A percentile compares a stretch with the other conserved stretches of the same genome.
Evolutionary conservation across 495 filamentous ascomycete species (phyloP).

Genomic region (Penicillium manginii): DNA sequence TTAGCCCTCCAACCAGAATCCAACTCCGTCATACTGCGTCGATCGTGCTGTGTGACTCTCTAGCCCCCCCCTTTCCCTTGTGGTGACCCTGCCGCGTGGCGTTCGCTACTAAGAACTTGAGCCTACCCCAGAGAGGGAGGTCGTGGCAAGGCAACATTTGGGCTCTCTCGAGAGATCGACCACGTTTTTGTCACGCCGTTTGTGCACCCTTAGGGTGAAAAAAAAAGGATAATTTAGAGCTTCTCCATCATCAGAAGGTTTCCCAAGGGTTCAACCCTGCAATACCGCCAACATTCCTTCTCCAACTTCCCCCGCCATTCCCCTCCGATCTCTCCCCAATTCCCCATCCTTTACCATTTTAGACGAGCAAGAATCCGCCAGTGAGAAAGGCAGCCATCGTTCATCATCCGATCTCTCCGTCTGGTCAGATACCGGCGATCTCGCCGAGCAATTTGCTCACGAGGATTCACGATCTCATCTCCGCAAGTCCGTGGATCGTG

Average conservation of each 20-base stretch:
- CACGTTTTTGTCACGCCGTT: too few species aligned
- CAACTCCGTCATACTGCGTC: conserved; percentile 35
- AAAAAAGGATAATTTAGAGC: too few species aligned
- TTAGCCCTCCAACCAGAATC: neutral
- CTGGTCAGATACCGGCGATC: conserved; percentile 93
- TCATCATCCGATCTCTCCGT: conserved; percentile 73
- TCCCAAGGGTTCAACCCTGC: neutral
- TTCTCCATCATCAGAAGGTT: too few species aligned
- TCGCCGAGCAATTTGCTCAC: conserved; percentile 84
- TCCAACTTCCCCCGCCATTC: conserved; percentile 57
- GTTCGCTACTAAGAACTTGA: conserved; percentile 1
- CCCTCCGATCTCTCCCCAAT: conserved; percentile 57
- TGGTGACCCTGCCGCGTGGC: conserved; percentile 11
- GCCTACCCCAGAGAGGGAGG: neutral
- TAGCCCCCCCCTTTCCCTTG: neutral
- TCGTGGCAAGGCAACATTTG: conserved; percentile 1
- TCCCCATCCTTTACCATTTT: conserved; percentile 42
- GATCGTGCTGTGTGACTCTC: conserved; percentile 21
- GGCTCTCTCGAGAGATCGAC: too few species aligned
- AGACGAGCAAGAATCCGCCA: conserved; percentile 33
- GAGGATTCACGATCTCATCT: conserved; percentile 77
- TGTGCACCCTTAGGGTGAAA: too few species aligned
- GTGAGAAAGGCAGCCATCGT: conserved; percentile 55
- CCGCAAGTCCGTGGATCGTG: conserved; percentile 63
- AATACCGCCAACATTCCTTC: conserved; percentile 63